A percentile compares a stretch with the other conserved stretches of the same genome.
phyloP scores from a whole-genome alignment of 2,329 filamentous ascomycete genomes.

The Ophidiomyces ophidiicola region DNA sequence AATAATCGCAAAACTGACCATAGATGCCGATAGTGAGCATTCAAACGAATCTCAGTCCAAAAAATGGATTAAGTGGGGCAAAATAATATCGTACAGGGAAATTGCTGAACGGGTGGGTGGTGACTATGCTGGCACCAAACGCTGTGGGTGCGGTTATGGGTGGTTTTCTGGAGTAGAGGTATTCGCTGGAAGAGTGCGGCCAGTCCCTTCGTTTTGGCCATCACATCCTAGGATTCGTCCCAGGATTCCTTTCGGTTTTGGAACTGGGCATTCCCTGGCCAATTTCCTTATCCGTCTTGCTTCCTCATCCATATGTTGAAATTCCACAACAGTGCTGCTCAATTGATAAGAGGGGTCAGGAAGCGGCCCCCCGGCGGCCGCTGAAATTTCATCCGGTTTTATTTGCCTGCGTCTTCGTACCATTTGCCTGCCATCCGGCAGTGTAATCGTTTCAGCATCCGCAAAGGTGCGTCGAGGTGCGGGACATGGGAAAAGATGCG shows the following conservation, averaged over 20 bases:
- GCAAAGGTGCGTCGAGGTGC: constrained; percentile 63
- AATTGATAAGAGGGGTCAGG: constrained; percentile 1
- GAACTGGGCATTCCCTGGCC: constrained; percentile 74
- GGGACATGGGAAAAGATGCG: constrained; percentile 84
- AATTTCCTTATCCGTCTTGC: constrained; percentile 31
- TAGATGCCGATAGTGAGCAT: no score
- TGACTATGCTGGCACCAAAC: no score
- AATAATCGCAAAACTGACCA: no score
- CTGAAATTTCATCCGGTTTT: not conserved
- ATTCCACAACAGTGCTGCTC: constrained; percentile 35
- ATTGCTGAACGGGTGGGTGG: no score
- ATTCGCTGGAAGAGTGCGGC: not conserved
- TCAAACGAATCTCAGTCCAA: no score
- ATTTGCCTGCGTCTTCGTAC: constrained; percentile 28
- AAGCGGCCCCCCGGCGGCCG: not conserved
- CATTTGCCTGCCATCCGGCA: constrained; percentile 32
- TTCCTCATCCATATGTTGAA: constrained; percentile 31
- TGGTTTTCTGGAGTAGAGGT: not conserved
- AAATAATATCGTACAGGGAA: no score
- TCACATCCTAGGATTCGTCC: constrained; percentile 64
- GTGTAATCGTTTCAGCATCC: constrained; percentile 46
- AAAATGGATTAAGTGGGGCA: no score
- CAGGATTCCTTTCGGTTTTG: constrained; percentile 71
- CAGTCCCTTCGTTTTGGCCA: constrained; percentile 7
- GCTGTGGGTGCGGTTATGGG: not conserved